phyloP scores from a whole-genome alignment of 2,329 filamentous ascomycete genomes.

The Fusarium lateritium region DNA sequence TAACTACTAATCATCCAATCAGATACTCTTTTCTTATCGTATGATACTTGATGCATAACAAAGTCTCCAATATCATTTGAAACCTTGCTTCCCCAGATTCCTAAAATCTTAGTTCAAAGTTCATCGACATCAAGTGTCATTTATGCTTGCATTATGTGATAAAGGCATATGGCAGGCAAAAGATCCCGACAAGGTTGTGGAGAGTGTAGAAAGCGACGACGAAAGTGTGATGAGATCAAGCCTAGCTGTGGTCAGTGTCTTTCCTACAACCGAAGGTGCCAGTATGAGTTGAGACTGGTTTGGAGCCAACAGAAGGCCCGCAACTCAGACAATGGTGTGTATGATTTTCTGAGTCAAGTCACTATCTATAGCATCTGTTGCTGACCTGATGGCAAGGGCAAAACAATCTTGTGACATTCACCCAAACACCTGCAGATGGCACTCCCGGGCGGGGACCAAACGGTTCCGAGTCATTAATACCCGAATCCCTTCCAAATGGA shows the following conservation, averaged over 20 bases:
- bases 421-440: neutral
- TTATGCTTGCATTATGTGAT: neutral
- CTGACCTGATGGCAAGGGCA: neutral
- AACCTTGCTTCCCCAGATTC: conserved; percentile 2
- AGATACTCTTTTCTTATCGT: neutral
- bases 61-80: neutral
- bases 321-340: conserved; percentile 2
- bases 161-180: conserved; percentile 38
- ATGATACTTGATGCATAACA: neutral
- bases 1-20: neutral
- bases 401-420: neutral
- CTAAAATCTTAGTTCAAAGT: neutral
- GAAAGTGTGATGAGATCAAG: conserved; percentile 50
- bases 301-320: conserved; percentile 39
- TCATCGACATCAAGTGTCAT: neutral
- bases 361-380: too few relatives aligned
- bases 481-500: conserved; percentile 45
- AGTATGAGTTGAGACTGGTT: conserved; percentile 46
- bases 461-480: conserved; percentile 10
- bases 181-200: conserved; percentile 50
- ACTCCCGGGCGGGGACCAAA: neutral
- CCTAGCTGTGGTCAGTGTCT: conserved; percentile 46
- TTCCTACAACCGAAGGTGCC: conserved; percentile 34
- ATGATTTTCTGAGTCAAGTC: rapidly evolving
- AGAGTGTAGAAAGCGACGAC: conserved; percentile 48